phyloP scores from a whole-genome alignment of 352 stramenopile genomes.

The Poterioochromonas sp. region DNA sequence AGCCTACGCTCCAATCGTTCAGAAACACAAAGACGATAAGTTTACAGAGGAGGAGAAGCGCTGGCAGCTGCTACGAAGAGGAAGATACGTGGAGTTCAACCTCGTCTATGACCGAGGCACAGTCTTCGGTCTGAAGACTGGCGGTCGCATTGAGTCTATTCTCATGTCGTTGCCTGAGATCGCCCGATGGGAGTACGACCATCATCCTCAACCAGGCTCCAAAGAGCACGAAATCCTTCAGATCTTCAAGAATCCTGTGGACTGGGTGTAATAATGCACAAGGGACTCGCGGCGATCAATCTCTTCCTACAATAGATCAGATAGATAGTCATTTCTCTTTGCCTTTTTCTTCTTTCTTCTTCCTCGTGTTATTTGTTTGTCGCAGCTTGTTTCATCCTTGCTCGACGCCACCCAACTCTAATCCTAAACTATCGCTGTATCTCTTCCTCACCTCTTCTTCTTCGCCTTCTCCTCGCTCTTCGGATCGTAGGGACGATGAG shows the following conservation, averaged over 20 bases:
- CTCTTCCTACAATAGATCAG: no score
- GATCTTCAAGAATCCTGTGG: constrained; percentile 79
- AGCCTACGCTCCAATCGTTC: constrained; percentile 89
- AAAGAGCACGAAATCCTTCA: constrained; percentile 84
- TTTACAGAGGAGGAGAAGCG: constrained; percentile 91
- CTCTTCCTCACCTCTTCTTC: no score
- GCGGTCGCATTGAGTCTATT: constrained; percentile 92
- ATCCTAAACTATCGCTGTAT: no score
- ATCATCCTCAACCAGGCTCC: constrained; percentile 66
- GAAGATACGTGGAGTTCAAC: constrained; percentile 96
- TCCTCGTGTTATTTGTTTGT: no score
- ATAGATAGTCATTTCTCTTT: no score
- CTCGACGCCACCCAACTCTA: no score
- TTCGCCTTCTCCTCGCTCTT: no score
- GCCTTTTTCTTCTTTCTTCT: no score
- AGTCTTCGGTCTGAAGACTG: constrained; percentile 92
- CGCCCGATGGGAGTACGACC: constrained; percentile 88
- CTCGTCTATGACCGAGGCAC: constrained; percentile 97
- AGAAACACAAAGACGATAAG: constrained; percentile 83
- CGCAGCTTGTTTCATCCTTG: no score
- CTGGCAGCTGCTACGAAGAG: constrained; percentile 91
- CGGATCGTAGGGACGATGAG: not conserved
- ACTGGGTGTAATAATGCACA: constrained; percentile 73
- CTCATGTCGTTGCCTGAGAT: constrained; percentile 95
- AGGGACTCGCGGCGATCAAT: no score